Conservation (phyloP, 1,284 basidiomycete genomes). For the Cryptococcus sp. region DNA sequence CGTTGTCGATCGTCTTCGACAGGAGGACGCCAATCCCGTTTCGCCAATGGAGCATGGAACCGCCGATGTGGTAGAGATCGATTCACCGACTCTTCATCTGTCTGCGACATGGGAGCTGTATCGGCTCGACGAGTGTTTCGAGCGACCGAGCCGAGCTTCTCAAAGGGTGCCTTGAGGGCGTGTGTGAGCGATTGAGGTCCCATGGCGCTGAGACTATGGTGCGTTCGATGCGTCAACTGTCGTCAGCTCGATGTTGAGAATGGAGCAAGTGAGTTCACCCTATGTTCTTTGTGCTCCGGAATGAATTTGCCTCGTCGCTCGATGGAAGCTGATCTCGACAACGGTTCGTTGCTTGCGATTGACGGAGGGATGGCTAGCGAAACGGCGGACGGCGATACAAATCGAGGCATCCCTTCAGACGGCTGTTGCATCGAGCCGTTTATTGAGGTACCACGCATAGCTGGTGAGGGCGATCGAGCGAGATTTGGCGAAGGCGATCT, state of each 20-base stretch:
- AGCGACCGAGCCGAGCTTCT: constrained; percentile 21
- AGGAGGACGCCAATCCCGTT: neutral
- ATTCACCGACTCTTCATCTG: neutral
- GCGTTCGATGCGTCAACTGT: constrained; percentile 19
- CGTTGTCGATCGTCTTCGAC: constrained; percentile 11
- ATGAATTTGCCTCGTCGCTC: constrained; percentile 7
- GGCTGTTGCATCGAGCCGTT: constrained; percentile 11
- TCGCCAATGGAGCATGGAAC: neutral
- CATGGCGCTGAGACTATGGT: constrained; percentile 21
- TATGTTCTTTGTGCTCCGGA: neutral
- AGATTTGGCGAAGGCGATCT: neutral
- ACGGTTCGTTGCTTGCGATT: neutral
- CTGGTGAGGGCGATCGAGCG: neutral
- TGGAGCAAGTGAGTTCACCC: no score
- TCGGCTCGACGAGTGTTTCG: constrained; percentile 14
- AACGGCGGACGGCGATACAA: constrained; percentile 12
- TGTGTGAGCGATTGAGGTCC: constrained; percentile 16
- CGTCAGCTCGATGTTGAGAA: no score
- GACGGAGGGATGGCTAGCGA: constrained; percentile 8
- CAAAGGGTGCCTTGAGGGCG: constrained; percentile 25
- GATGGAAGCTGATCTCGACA: constrained; percentile 7
- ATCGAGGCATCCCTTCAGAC: neutral
- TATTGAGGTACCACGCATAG: constrained; percentile 14
- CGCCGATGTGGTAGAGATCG: neutral
- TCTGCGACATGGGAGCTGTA: constrained; percentile 1